Percentiles rank a stretch among this genome's conserved stretches.
These are phyloP conservation scores for Collybia mongolica DNA, from an alignment of 768 basidiomycete genomes.

Conservation along the genomic window DNA sequence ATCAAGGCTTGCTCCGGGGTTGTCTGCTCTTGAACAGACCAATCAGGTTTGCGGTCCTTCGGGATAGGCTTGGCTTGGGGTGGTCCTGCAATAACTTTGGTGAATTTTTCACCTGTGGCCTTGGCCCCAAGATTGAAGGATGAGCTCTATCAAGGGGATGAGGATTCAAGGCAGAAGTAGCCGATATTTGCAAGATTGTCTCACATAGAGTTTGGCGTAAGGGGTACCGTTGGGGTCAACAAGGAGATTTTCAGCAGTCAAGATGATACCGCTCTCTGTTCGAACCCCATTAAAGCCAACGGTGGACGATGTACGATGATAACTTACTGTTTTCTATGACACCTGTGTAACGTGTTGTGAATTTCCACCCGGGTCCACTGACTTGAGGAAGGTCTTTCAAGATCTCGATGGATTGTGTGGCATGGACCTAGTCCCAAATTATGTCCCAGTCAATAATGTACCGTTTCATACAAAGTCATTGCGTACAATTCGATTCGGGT, in stretches of 20 bases:
- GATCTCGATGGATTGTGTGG: conserved; percentile 75
- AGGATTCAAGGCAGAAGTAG: not conserved
- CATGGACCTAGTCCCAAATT: conserved; percentile 58
- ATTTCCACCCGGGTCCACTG: conserved; percentile 79
- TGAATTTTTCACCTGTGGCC: conserved; percentile 59
- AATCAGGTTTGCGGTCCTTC: conserved; percentile 59
- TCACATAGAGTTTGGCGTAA: conserved; percentile 64
- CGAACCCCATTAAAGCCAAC: not conserved
- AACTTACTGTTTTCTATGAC: conserved; percentile 77
- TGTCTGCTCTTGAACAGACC: conserved; percentile 60
- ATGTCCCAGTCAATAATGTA: not conserved
- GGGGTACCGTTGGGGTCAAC: conserved; percentile 58
- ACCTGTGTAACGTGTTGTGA: conserved; percentile 62
- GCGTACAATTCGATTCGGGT: conserved; percentile 69
- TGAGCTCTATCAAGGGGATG: conserved; percentile 41
- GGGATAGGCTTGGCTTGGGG: conserved; percentile 62
- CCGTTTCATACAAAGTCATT: not conserved
- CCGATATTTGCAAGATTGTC: conserved; percentile 8
- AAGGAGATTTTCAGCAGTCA: conserved; percentile 62
- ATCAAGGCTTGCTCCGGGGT: conserved; percentile 65
- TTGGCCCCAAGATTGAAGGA: conserved; percentile 70
- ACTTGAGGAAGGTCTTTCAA: conserved; percentile 74
- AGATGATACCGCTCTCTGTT: conserved; percentile 72
- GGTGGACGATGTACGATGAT: not conserved
- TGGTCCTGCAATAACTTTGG: conserved; percentile 58